Evolutionary conservation across 2,329 filamentous ascomycete genomes (phyloP).

Genomic region (Septoria linicola): DNA sequence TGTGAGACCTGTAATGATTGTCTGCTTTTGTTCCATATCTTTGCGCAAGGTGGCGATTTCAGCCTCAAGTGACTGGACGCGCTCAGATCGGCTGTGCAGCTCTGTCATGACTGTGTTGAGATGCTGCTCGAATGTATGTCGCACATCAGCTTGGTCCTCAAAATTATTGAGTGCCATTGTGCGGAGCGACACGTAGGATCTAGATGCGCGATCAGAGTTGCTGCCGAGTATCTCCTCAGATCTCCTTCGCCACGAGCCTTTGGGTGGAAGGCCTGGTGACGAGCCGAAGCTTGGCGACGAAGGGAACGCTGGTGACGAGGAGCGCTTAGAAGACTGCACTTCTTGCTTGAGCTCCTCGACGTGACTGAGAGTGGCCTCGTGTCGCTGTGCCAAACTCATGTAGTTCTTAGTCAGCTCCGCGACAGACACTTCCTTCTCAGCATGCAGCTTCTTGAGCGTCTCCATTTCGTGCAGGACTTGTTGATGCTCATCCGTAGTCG

Average conservation of each 20-base stretch:
- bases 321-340: conserved; percentile 63
- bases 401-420: conserved; percentile 73
- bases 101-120: conserved; percentile 91
- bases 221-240: conserved; percentile 35
- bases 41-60: conserved; percentile 81
- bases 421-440: conserved; percentile 75
- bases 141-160: conserved; percentile 73
- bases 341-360: conserved; percentile 91
- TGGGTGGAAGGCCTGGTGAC: conserved; percentile 28
- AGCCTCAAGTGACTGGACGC: conserved; percentile 83
- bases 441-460: conserved; percentile 66
- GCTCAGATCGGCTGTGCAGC: conserved; percentile 79
- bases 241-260: conserved; percentile 60
- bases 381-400: conserved; percentile 75
- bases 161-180: conserved; percentile 87
- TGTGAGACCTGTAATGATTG: conserved; percentile 90
- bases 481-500: conserved; percentile 43
- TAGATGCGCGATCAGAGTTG: conserved; percentile 78
- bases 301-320: conserved; percentile 30
- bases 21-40: conserved; percentile 96
- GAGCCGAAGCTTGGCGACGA: conserved; percentile 18
- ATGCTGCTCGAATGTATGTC: conserved; percentile 91
- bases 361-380: conserved; percentile 77
- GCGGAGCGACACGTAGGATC: conserved; percentile 84
- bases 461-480: conserved; percentile 71